Evolutionary conservation across 179 eudicot genomes (phyloP).

Genomic region (Spergularia azorica): DNA sequence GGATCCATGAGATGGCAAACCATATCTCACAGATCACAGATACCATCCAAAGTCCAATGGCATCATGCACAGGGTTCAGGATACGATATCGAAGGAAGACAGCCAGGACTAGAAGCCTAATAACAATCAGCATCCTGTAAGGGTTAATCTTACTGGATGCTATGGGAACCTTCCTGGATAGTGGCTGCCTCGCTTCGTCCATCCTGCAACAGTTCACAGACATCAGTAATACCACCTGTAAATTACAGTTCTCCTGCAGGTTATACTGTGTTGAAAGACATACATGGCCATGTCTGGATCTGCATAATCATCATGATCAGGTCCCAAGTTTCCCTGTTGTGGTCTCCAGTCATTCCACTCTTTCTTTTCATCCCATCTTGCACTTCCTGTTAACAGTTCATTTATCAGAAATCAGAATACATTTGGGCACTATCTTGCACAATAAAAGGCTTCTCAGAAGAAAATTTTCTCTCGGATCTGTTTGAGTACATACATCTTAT

Average conservation of each 20-base stretch:
- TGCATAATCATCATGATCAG: constrained; percentile 58
- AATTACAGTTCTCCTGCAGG: neutral
- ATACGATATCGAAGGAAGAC: constrained; percentile 81
- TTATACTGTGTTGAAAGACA: neutral
- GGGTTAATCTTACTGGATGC: constrained; percentile 96
- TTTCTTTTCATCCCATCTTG: constrained; percentile 82
- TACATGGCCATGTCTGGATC: constrained; percentile 85
- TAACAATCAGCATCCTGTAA: constrained; percentile 80
- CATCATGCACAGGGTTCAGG: constrained; percentile 86
- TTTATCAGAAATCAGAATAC: too few species aligned
- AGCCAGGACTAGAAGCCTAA: constrained; percentile 68
- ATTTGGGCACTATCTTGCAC: too few species aligned
- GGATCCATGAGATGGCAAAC: constrained; percentile 95
- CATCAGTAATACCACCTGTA: constrained; percentile 18
- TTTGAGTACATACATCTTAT: too few species aligned
- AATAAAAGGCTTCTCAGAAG: too few species aligned
- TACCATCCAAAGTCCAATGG: constrained; percentile 87
- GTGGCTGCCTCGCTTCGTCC: constrained; percentile 93
- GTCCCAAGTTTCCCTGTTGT: constrained; percentile 82
- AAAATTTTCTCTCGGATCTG: too few species aligned
- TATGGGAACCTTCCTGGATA: constrained; percentile 87
- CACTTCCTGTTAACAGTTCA: constrained; percentile 56
- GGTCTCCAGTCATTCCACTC: constrained; percentile 97
- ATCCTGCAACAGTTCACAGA: constrained; percentile 47
- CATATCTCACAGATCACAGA: constrained; percentile 90